These are phyloP conservation scores for Nicotiana sylvestris DNA, from an alignment of 257 asterid species.

Conservation along the genomic window DNA sequence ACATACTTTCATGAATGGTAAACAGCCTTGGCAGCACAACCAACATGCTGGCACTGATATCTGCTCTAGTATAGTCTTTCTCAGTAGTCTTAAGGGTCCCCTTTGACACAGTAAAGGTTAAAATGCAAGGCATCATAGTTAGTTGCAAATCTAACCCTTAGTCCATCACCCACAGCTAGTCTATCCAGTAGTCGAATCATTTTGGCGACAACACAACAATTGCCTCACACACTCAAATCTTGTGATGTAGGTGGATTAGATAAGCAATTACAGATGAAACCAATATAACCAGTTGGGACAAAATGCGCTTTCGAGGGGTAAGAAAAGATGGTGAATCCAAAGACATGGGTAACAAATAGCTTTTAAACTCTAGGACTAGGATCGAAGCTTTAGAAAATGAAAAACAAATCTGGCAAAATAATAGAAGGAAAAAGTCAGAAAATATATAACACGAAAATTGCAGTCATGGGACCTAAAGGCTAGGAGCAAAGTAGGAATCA, in stretches of 20 bases:
- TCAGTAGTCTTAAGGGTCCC: neutral
- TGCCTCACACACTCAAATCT: neutral
- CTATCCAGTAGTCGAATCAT: neutral
- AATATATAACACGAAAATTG: neutral
- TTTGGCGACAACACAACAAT: neutral
- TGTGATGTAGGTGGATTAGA: neutral
- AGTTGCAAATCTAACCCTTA: neutral
- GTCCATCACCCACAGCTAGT: neutral
- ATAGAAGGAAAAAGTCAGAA: neutral
- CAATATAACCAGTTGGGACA: neutral
- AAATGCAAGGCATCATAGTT: neutral
- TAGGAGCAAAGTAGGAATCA: neutral
- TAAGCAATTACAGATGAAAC: neutral
- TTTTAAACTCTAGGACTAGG: neutral
- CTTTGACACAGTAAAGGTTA: neutral
- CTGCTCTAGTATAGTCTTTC: neutral
- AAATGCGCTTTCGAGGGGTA: neutral
- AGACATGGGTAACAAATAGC: neutral
- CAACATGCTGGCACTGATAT: neutral
- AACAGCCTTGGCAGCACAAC: conserved; percentile 3
- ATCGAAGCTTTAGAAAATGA: neutral
- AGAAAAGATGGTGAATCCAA: neutral
- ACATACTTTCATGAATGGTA: neutral
- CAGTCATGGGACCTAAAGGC: neutral
- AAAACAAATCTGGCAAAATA: neutral